Conservation (phyloP, 495 filamentous ascomycete species). For the Xylona heveae region DNA sequence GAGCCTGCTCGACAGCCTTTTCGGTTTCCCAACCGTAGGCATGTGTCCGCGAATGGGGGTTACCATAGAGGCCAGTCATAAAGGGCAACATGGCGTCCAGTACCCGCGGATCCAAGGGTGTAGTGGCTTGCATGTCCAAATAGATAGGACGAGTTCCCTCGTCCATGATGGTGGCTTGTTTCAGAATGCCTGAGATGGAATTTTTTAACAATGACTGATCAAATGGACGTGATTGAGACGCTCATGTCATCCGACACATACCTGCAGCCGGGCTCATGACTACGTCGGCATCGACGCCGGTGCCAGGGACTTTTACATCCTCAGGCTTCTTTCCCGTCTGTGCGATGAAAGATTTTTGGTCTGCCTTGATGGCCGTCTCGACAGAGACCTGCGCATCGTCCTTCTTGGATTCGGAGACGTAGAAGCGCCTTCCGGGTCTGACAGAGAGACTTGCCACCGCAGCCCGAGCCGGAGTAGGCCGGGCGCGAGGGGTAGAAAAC, state of each 20-base stretch:
- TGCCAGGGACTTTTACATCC: constrained; percentile 31
- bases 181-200: constrained; percentile 41
- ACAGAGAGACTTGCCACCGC: too few relatives aligned
- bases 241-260: too few relatives aligned
- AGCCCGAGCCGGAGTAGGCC: constrained; percentile 11
- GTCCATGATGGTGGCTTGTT: constrained; percentile 84
- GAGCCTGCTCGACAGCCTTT: constrained; percentile 70
- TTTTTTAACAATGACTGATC: constrained; percentile 7
- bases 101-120: constrained; percentile 84
- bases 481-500: constrained; percentile 20
- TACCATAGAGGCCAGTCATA: constrained; percentile 84
- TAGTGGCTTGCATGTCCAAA: constrained; percentile 96
- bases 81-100: constrained; percentile 94
- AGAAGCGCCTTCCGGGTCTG: constrained; percentile 35
- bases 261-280: constrained; percentile 67
- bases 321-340: constrained; percentile 42
- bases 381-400: constrained; percentile 63
- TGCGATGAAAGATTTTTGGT: constrained; percentile 57
- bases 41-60: constrained; percentile 92
- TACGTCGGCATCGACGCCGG: constrained; percentile 38
- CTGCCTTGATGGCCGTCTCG: constrained; percentile 61
- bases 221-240: too few relatives aligned
- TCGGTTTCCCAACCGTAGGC: constrained; percentile 99
- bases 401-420: constrained; percentile 69
- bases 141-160: constrained; percentile 89